Percentiles rank a stretch among this genome's conserved stretches.
phyloP scores from a whole-genome alignment of 257 asterid genomes.

The Jacaranda copaia region DNA sequence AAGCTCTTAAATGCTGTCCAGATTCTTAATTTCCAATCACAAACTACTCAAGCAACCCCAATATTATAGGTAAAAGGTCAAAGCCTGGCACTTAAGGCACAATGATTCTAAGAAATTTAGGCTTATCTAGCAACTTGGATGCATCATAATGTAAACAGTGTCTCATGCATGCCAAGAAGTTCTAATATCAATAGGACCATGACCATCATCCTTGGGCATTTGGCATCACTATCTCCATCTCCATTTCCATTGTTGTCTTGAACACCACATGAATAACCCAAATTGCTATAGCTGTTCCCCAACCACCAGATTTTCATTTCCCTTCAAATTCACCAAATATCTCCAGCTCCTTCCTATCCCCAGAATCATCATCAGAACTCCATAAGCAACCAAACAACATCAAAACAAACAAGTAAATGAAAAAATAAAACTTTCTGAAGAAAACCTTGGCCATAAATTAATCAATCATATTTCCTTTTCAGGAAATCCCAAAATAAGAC shows the following conservation, averaged over 20 bases:
- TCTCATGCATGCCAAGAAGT: not conserved
- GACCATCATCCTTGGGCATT: not conserved
- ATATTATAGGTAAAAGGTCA: not conserved
- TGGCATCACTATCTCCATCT: not conserved
- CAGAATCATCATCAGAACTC: not conserved
- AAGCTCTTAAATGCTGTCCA: too few species aligned
- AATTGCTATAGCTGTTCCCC: not conserved
- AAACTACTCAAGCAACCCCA: not conserved
- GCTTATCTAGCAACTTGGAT: not conserved
- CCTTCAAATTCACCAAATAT: not conserved
- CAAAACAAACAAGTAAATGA: too few species aligned
- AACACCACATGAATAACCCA: not conserved
- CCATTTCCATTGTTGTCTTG: constrained; percentile 1
- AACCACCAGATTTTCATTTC: not conserved
- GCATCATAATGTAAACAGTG: not conserved
- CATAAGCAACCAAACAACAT: too few species aligned
- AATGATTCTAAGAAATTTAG: not conserved
- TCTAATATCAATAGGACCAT: not conserved
- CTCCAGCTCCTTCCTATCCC: not conserved
- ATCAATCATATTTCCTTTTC: too few species aligned
- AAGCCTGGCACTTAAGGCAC: not conserved
- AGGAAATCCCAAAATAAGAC: not conserved
- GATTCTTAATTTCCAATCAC: not conserved
- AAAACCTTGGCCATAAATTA: too few species aligned
- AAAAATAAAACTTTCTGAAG: too few species aligned